These are phyloP conservation scores for Amanita exitialis DNA, from an alignment of 768 basidiomycete species.

Conservation along the genomic window DNA sequence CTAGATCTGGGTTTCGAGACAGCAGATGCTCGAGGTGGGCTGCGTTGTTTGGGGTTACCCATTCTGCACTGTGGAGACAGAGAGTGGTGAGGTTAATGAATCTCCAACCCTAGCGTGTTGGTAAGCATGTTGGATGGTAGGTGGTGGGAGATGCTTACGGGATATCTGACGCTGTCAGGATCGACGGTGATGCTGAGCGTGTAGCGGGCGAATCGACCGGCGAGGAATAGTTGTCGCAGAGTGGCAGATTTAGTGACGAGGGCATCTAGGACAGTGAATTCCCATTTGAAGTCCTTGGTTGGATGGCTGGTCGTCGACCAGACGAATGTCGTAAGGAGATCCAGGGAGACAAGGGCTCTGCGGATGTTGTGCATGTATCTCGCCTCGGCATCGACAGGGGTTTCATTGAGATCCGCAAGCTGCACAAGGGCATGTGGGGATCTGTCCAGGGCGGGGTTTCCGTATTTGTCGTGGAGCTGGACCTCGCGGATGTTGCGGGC, in stretches of 20 bases:
- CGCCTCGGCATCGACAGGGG: conserved; percentile 15
- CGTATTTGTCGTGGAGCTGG: conserved; percentile 29
- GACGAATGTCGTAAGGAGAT: conserved; percentile 27
- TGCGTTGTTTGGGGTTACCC: conserved; percentile 20
- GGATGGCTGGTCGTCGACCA: conserved; percentile 29
- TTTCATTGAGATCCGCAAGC: conserved; percentile 13
- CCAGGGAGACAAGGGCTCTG: conserved; percentile 31
- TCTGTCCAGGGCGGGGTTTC: conserved; percentile 28
- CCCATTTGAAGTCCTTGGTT: conserved; percentile 23
- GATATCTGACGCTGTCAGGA: conserved; percentile 23
- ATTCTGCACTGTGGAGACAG: conserved; percentile 19
- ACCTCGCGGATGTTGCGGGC: conserved; percentile 37
- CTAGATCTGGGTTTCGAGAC: conserved; percentile 17
- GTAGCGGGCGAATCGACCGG: conserved; percentile 29
- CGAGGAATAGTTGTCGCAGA: conserved; percentile 25
- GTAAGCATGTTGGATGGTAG: background rate
- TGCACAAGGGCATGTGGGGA: conserved; percentile 27
- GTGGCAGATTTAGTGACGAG: conserved; percentile 16
- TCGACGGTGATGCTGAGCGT: conserved; percentile 19
- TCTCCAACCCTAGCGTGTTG: conserved; percentile 18
- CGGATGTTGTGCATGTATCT: conserved; percentile 27
- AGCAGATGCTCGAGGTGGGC: conserved; percentile 20
- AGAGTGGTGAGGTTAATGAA: conserved; percentile 19
- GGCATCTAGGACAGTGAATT: conserved; percentile 27
- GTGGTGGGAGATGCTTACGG: conserved; percentile 19